Base-by-base conservation (phyloP, 495 filamentous ascomycete genomes). In the Bryoglossum gracile region DNA sequence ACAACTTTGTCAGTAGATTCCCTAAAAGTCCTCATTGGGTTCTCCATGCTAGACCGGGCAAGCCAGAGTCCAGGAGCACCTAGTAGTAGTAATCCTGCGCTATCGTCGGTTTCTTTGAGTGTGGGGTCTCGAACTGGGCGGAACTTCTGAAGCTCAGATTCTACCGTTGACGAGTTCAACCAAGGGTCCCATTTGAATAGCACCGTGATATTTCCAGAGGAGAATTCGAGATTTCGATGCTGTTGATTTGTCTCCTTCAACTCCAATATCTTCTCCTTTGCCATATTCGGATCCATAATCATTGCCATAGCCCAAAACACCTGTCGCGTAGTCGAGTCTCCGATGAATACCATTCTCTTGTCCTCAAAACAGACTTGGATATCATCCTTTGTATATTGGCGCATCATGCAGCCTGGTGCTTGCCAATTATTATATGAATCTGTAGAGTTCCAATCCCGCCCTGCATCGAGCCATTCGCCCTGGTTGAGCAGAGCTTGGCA, bases 151-250 rank as follows among this genome's bases (percentile, higher is more conserved):
- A 83, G 55, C 22, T 73, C 69, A 16, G 50, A 51, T 11, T 65
- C 50, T 13, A 77, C 57, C 18, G 43, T 56, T 1, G 74, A 70
- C 11, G 70, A 71, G 57, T 83, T 83, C 24, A 83, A 62, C 62
- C 66, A 83, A 2, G 80, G 78, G 59, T 83, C 78, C 79, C 77
- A 83, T 13, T 76, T 53, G 42, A 80, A 82, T 26, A 77, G 66
- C 16, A 82, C 25, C 18, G 32, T 64, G 17, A 72, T 64, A 32
- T 65, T 73, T 9, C 51, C 56, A 3, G 62, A 57, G 16, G 61
- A 51, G 33, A 72, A 74, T 1, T 57, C 52, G 8, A 75, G 50
- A 60, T 78, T 70, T 14, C 50, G 50, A 53, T 79, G 74, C 49
- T 66, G 70, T 9, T 68, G 50, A 17, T 60, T 56, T 1, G 22